Base-by-base conservation (phyloP, 768 basidiomycete genomes). In the Favolaschia claudopus region DNA sequence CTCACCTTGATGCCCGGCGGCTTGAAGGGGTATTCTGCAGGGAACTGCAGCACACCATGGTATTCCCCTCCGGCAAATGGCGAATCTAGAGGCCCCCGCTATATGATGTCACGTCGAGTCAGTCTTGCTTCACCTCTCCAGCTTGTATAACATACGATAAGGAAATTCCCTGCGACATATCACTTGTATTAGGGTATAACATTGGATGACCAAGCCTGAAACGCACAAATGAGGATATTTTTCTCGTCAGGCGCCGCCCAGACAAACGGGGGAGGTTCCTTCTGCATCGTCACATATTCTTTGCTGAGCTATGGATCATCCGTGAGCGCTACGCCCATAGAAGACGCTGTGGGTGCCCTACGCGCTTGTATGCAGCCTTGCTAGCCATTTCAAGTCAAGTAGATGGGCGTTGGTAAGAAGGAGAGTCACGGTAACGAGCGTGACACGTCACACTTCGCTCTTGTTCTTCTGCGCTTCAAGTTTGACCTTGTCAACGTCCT, bases 221-320 rank as follows among this genome's bases (percentile, higher is more conserved):
- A 82, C 95, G 76, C 72, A 97, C 95, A 98, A 53, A 86, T 95
- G 47, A 98, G 74, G 67, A 98, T 96, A 74, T 98, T 96, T 88
- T 95, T 95, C 84, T 99, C 96, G 68, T 97, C 95, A 14, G 96
- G 96, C 28, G 84, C 84, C 34, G 96, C 96, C 90, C 92, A 96
- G 20, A 98, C 89, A 74, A 95, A 99, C 59, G 96, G 96, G 1
- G 96, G 96, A 14, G 96, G 94, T 60, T 92, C 89, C 70, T 79
- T 90, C 77, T 96, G 94, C 92, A 98, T 96, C 45, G 85, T 79
- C 67, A 92, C 85, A 76, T 90, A 95, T 80, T 98, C 96, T 76
- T 96, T 95, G 32, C 82, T 79, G 60, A 93, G 85, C 91, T 93
- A 72, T 44, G 63, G 38, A 40, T 49, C 27, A 39, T 45, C 14